phyloP scores from a whole-genome alignment of 139 green algal genomes.

The Bryopsis sp. region DNA sequence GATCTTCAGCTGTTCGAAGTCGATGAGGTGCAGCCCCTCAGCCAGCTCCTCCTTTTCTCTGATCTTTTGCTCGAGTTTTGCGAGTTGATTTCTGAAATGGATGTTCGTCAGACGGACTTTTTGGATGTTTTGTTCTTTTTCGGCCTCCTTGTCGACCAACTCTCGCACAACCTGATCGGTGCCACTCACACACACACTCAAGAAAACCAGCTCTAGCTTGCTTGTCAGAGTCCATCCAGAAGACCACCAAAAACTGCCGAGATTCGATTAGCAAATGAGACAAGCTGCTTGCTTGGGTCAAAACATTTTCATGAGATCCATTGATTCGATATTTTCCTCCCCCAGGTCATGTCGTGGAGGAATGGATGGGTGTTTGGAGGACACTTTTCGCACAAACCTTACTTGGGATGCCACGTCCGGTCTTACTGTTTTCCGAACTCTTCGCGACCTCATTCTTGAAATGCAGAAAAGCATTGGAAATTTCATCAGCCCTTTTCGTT shows the following conservation, averaged over 20 bases:
- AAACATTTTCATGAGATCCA: too few species aligned
- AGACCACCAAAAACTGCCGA: too few species aligned
- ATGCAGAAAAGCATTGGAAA: conserved; percentile 34
- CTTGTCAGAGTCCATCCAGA: too few species aligned
- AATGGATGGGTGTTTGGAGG: too few species aligned
- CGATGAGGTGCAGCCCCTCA: conserved; percentile 81
- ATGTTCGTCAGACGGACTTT: conserved; percentile 58
- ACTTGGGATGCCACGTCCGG: conserved; percentile 32
- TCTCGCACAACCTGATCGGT: too few species aligned
- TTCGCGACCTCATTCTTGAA: conserved; percentile 54
- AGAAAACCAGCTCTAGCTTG: too few species aligned
- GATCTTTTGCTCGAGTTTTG: conserved; percentile 33
- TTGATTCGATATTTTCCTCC: too few species aligned
- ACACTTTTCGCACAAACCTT: conserved; percentile 22
- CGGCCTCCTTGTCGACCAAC: too few species aligned
- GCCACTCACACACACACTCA: too few species aligned
- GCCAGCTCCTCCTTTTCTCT: conserved; percentile 41
- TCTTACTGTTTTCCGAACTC: conserved; percentile 40
- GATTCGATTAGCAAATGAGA: too few species aligned
- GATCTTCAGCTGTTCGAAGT: conserved; percentile 94
- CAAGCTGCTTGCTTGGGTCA: too few species aligned
- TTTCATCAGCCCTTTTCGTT: not conserved
- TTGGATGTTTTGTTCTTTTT: conserved; percentile 54
- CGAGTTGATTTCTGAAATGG: conserved; percentile 36
- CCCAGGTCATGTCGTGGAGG: too few species aligned